phyloP scores from a whole-genome alignment of 495 filamentous ascomycete genomes.

The Neurospora sublineolata region DNA sequence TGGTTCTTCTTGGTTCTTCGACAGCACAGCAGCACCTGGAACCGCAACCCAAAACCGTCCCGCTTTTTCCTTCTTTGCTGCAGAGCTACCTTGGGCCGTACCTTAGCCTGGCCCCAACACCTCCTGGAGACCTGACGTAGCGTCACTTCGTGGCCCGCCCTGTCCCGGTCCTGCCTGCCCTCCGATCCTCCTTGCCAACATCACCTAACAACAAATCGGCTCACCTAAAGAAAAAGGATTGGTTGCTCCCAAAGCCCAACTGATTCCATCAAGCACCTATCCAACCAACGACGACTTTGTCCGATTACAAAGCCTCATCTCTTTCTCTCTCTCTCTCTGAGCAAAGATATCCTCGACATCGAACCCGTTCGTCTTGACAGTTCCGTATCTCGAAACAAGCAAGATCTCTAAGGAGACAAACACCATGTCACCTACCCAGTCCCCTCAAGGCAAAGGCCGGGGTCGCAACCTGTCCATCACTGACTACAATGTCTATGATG shows the following conservation, averaged over 20 bases:
- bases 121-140: neutral
- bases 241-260: neutral
- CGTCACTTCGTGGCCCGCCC: constrained; percentile 1
- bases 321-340: neutral
- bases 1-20: neutral
- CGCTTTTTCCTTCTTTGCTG: neutral
- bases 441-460: constrained; percentile 4
- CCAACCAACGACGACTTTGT: neutral
- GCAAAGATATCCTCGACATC: constrained; percentile 5
- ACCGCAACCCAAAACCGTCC: neutral
- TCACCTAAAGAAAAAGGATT: neutral
- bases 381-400: neutral
- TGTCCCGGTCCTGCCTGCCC: neutral
- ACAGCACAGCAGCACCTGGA: neutral
- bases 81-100: neutral
- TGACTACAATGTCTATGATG: constrained; percentile 33
- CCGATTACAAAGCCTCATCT: neutral
- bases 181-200: neutral
- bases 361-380: neutral
- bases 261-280: neutral
- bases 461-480: constrained; percentile 14
- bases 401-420: neutral
- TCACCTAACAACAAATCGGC: neutral
- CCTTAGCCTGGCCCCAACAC: neutral
- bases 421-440: neutral